These are phyloP conservation scores for Gossypium thurberi DNA, from an alignment of 345 rosid species.

Conservation along the genomic window DNA sequence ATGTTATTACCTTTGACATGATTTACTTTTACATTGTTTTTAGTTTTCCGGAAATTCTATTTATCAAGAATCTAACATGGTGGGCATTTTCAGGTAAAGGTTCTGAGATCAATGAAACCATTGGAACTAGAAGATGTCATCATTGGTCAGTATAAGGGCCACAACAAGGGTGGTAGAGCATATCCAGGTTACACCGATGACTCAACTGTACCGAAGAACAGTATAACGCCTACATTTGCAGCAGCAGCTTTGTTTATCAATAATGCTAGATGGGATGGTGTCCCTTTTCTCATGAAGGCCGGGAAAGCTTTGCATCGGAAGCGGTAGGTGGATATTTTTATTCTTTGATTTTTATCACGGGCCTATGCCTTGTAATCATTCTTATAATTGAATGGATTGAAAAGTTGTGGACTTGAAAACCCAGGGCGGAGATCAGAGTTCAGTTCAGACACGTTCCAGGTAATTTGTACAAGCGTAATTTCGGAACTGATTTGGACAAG, in stretches of 20 bases:
- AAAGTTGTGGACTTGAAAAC: constrained; percentile 10
- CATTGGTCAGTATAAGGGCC: constrained; percentile 87
- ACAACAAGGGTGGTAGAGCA: constrained; percentile 47
- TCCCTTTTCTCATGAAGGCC: constrained; percentile 89
- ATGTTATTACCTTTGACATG: neutral
- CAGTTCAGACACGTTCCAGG: constrained; percentile 92
- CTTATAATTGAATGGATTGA: neutral
- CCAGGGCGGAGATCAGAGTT: constrained; percentile 85
- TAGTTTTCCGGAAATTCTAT: neutral
- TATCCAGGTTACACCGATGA: constrained; percentile 72
- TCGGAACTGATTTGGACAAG: constrained; percentile 68
- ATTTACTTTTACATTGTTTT: neutral
- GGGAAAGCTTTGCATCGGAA: constrained; percentile 85
- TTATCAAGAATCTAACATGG: neutral
- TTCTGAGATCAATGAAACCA: constrained; percentile 77
- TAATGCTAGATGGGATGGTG: constrained; percentile 96
- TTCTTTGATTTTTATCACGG: neutral
- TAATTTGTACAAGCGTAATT: constrained; percentile 64
- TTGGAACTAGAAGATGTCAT: constrained; percentile 66
- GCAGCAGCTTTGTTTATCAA: constrained; percentile 86
- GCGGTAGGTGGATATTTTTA: constrained; percentile 31
- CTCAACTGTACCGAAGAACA: constrained; percentile 60
- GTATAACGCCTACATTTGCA: constrained; percentile 83
- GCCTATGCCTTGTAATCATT: neutral
- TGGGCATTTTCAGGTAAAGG: constrained; percentile 56